phyloP scores from a whole-genome alignment of 2,329 filamentous ascomycete species.

The Hypocrella siamensis region DNA sequence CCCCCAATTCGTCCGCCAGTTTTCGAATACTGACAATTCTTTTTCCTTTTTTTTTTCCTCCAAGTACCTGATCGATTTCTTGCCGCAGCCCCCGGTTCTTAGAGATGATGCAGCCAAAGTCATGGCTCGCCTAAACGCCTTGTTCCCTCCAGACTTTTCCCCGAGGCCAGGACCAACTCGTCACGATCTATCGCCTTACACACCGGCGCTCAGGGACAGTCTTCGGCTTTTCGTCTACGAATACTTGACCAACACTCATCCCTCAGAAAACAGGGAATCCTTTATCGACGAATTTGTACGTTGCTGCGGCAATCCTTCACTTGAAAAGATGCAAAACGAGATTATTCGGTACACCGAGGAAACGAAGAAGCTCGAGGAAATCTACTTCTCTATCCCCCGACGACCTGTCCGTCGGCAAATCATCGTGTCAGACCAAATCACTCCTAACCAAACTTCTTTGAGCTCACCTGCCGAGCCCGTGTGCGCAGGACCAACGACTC shows the following conservation, averaged over 20 bases:
- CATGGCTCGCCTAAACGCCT: constrained; percentile 19
- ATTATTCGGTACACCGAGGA: constrained; percentile 17
- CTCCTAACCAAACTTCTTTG: too few relatives aligned
- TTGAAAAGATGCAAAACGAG: constrained; percentile 12
- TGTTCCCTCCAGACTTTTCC: constrained; percentile 14
- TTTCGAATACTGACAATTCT: too few relatives aligned
- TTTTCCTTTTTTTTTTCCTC: background rate
- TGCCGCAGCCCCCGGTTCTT: constrained; percentile 1
- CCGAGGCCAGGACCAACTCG: constrained; percentile 8
- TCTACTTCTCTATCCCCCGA: constrained; percentile 12
- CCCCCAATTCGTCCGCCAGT: too few relatives aligned
- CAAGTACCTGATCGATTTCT: constrained; percentile 2
- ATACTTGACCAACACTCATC: constrained; percentile 14
- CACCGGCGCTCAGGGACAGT: constrained; percentile 16
- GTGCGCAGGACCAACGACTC: too few relatives aligned
- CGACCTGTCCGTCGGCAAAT: too few relatives aligned
- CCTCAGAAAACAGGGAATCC: constrained; percentile 7
- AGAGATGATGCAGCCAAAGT: constrained; percentile 8
- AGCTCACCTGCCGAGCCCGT: too few relatives aligned
- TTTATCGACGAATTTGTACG: constrained; percentile 16
- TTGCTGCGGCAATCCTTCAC: constrained; percentile 17
- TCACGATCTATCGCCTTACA: constrained; percentile 13
- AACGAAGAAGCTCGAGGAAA: constrained; percentile 16
- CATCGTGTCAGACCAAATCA: too few relatives aligned
- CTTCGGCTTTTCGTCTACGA: constrained; percentile 19